Conservation (phyloP, 805 yeast species). For the Sungouiozyma ichnusensis region DNA sequence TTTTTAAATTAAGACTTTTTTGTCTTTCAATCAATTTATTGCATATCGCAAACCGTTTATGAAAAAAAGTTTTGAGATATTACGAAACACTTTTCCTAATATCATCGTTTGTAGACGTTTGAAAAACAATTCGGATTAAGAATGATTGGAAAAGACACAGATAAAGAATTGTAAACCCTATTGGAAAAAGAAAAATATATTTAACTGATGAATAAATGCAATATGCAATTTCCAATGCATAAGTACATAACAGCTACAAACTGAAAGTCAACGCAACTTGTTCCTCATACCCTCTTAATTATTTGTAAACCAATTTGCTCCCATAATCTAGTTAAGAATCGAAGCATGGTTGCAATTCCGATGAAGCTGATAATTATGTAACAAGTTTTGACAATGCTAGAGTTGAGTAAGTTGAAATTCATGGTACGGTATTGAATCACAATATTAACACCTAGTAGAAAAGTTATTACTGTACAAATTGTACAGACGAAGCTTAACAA, state of each 20-base stretch:
- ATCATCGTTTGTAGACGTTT: too few relatives aligned
- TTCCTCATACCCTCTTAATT: too few relatives aligned
- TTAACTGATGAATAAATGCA: not conserved
- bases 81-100: too few relatives aligned
- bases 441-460: constrained; percentile 28
- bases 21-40: too few relatives aligned
- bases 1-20: not conserved
- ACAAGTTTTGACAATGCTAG: constrained; percentile 9
- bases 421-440: constrained; percentile 29
- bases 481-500: constrained; percentile 11
- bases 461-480: constrained; percentile 20
- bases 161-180: too few relatives aligned
- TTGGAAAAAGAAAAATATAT: not conserved
- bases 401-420: constrained; percentile 10
- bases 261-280: too few relatives aligned
- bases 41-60: too few relatives aligned
- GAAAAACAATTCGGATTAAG: too few relatives aligned
- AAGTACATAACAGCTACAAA: not conserved
- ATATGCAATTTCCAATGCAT: not conserved
- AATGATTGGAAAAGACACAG: too few relatives aligned
- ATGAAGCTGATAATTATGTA: constrained; percentile 12
- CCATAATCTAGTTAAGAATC: constrained; percentile 12
- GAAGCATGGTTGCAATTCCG: constrained; percentile 11
- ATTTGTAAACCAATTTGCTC: constrained; percentile 9
- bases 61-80: too few relatives aligned